Evolutionary conservation across 2,329 filamentous ascomycete genomes (phyloP), one percentile per base, ranked within the genome.

Genomic region (Calonectria multiphialidica): DNA sequence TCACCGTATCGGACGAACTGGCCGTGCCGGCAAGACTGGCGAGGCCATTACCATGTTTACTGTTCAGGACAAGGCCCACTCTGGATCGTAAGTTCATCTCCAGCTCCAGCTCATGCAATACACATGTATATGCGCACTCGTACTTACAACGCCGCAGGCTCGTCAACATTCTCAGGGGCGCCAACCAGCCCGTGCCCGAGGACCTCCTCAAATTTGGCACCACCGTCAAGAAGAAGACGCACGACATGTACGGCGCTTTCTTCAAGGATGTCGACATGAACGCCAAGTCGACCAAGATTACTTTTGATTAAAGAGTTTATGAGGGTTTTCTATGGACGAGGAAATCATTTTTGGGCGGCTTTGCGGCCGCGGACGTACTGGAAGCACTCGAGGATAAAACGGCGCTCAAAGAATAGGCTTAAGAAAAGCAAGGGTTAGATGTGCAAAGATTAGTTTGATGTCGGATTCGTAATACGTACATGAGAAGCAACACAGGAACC

Each of bases 221-320:
- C 25, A 98, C 96, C 1, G 97, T 99, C 65, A 99, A 98, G 91
- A 98, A 98, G 91, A 98, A 98, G 95, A 91, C 92, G 61, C 97
- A 99, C 86, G 94, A 95, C 80, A 94, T 94, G 59, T 99, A 98
- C 82, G 97, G 97, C 70, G 95, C 95, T 37, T 98, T 98, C 83
- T 98, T 94, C 89, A 98, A 97, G 85, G 95, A 98, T 79, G 92
- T 94, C 10, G 94, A 95, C 79, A 93, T 93, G 83, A 94, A 90
- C 82, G 93, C 96, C 85, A 93, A 94, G 84, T 93, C 94, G 33
- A 97, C 93, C 70, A 98, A 98, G 88, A 98, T 98, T 82, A 96
- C 92, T 57, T 98, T 98, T 86, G 95, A 98, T 80, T 90, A 83
- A 73, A 71, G 44, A 33, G 21, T n/a, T 64, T 62, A 98, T 80